Base-by-base conservation (phyloP, 257 asterid species). In the Ilex asprella region DNA sequence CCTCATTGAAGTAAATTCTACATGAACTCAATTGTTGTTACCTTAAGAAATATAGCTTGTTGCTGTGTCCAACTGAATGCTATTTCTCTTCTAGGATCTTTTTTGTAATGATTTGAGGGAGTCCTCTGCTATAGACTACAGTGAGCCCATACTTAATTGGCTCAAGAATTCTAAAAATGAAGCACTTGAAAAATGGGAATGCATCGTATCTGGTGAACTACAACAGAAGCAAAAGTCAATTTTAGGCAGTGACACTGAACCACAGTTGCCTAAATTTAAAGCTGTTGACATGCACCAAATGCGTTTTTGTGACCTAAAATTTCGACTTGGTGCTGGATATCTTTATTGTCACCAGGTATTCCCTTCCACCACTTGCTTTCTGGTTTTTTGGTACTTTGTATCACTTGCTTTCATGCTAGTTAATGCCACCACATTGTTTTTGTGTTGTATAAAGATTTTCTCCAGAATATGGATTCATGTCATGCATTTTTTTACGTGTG, bases 291-390 rank as follows among this genome's bases (percentile, higher is more conserved):
- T 92, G 98, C 83, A 83, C 62, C 66, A 67, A 7, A 70, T 78
- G 31, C 84, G 97, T 51, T 88, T 92, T 64, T 84, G 97, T 52
- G 95, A 92, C 79, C 54, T 92, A 6, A 72, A 47, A 57, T 84
- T 88, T 68, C 84, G 88, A 62, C 86, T 88, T 55, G 98, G 97
- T 51, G 95, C 97, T 68, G 94, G 94, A 58, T 92, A 88, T 82
- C 68, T 84, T 13, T 88, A 86, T 63, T 92, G 97, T 73, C 98
- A 88, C 66, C 98, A 86, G 91, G 97, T 90, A 75, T 47, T 7
- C 49, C 16, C 16, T 74, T n/a, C 55, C 52, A 43, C 16, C 30
- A 9, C 2, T 21, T 21, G 27, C 27, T 21, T 21, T 21, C 27
- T 21, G 27, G 0, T 21, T 21, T 21, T 21, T 21, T 21, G 27